Base-by-base conservation (phyloP, 1,139 yeast genomes). In the Yamadazyma diddensiae region DNA sequence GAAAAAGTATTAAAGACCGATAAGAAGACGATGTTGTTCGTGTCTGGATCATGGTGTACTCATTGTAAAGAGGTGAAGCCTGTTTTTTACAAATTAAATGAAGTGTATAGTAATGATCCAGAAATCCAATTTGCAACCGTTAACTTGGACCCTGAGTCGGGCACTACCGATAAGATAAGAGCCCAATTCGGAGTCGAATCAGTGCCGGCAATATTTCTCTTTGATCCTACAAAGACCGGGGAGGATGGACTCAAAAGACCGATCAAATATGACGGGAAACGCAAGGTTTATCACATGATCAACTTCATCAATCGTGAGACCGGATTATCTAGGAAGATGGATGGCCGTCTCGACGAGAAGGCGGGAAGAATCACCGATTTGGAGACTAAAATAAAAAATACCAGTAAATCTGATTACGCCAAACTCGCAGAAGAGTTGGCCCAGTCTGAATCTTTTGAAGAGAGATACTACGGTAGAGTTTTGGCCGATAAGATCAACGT, bases 41-140 rank as follows among this genome's bases (percentile, higher is more conserved):
- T 82, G 47, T 81, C 82, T 46, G 86, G 92, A 21, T 75, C 73
- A 33, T 84, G 94, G 94, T 84, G 94, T 53, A 73, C 82, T 34
- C 88, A 83, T 59, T 84, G 94, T 59, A 74, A 76, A 56, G 69
- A 64, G 36, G 59, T 84, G 52, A 69, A 70, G 46, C 94, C 94
- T 6, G 65, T 66, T 6, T 77, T 77, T 53, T 82, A 78, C 37
- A 61, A 71, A 47, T 60, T 82, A 22, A 79, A 81, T 2, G 68
- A 66, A 4, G 46, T 67, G 4, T 82, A 66, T 48, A 59, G 55
- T 13, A 71, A 66, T 24, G 69, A 66, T 7, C 65, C 67, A 28
- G 63, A 69, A 28, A 51, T 82, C 13, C 79, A 73, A 46, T 62
- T 77, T 28, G 77, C 70, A n/a, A 74, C 79, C 48, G 71, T 83